Evolutionary conservation across 2,329 filamentous ascomycete species (phyloP).

Genomic region (Pestalotiopsis sp.): DNA sequence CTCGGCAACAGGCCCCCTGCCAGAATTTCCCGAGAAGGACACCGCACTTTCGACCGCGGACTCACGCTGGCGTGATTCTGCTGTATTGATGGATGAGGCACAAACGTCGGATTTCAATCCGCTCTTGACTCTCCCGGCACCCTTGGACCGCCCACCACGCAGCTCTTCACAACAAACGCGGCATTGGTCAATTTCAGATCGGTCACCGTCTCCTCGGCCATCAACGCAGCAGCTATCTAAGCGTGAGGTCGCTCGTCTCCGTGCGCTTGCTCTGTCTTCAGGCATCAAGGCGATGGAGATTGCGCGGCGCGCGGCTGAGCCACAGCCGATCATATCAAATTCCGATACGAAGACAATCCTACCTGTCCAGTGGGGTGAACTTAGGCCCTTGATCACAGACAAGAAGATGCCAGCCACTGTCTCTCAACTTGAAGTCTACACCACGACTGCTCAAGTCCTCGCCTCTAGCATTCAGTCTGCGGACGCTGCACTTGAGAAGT

Average conservation of each 20-base stretch:
- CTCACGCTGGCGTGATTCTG: conserved; percentile 26
- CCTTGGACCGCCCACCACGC: conserved; percentile 11
- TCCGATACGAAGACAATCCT: conserved; percentile 25
- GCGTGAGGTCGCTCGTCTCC: conserved; percentile 78
- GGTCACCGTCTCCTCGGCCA: conserved; percentile 35
- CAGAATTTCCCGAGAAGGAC: conserved; percentile 21
- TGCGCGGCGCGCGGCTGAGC: conserved; percentile 59
- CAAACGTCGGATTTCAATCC: conserved; percentile 35
- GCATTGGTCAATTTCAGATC: conserved; percentile 54
- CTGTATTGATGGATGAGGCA: conserved; percentile 27
- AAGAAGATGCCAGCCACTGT: conserved; percentile 31
- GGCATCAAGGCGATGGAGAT: conserved; percentile 91
- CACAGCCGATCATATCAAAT: conserved; percentile 35
- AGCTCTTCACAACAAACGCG: conserved; percentile 24
- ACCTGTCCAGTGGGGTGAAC: conserved; percentile 39
- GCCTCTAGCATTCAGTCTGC: conserved; percentile 46
- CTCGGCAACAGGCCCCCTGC: conserved; percentile 29
- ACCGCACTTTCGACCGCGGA: conserved; percentile 41
- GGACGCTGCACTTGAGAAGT: conserved; percentile 56
- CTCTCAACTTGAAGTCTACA: conserved; percentile 46
- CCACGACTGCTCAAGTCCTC: conserved; percentile 53
- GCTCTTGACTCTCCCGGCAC: conserved; percentile 26
- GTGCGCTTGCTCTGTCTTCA: conserved; percentile 74
- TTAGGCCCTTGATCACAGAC: conserved; percentile 37
- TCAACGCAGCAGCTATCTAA: conserved; percentile 49